Conservation (phyloP, 208 protist genomes). For the Acanthamoeba culbertsoni region DNA sequence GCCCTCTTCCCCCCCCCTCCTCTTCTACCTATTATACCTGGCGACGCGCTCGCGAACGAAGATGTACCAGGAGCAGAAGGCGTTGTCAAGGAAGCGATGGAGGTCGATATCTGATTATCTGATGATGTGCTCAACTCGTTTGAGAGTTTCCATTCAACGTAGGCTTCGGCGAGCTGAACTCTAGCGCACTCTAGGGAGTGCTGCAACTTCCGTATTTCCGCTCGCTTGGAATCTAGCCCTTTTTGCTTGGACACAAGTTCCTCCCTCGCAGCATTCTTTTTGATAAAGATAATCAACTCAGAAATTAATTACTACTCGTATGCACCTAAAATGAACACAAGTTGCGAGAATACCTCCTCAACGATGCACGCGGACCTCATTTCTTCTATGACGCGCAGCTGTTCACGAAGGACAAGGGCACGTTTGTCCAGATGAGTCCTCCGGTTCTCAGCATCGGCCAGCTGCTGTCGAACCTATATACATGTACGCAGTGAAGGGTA, state of each 20-base stretch:
- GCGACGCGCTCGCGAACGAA: too few relatives aligned
- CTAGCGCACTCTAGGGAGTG: neutral
- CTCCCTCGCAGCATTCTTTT: too few relatives aligned
- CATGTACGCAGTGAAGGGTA: too few relatives aligned
- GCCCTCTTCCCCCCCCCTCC: too few relatives aligned
- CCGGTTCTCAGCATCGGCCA: neutral
- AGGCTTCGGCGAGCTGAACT: neutral
- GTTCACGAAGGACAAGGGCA: neutral
- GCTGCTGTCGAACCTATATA: neutral
- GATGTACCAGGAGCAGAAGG: neutral
- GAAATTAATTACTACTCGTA: too few relatives aligned
- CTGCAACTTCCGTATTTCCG: neutral
- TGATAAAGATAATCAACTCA: too few relatives aligned
- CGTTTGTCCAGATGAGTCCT: neutral
- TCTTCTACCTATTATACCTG: too few relatives aligned
- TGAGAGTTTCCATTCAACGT: slow-evolving; percentile 51
- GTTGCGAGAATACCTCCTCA: neutral
- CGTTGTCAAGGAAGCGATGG: neutral
- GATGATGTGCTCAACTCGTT: neutral
- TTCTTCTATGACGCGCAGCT: slow-evolving; percentile 35
- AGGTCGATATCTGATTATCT: neutral
- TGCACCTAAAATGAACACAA: too few relatives aligned
- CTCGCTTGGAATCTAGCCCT: neutral
- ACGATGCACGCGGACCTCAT: neutral
- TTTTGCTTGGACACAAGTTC: neutral